A percentile compares a stretch with the other conserved stretches of the same genome.
Conservation (phyloP, 1,139 yeast genomes). For the Hyphopichia buzzinii region DNA sequence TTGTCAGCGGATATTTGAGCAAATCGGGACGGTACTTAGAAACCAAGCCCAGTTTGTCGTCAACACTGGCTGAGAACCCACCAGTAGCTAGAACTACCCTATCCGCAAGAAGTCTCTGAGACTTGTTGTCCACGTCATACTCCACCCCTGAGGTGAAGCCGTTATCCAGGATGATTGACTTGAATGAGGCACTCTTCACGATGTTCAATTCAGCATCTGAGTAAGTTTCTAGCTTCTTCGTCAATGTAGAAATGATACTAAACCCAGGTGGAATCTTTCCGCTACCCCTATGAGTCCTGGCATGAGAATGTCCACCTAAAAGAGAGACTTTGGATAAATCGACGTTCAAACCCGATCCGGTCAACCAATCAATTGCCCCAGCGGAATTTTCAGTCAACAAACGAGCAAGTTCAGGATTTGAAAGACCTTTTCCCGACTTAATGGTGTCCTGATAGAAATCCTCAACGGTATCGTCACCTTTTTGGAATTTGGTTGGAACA, state of each 20-base stretch:
- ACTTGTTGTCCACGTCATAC: constrained; percentile 10
- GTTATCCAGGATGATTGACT: constrained; percentile 15
- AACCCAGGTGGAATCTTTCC: constrained; percentile 36
- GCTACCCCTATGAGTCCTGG: constrained; percentile 37
- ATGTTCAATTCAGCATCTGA: constrained; percentile 18
- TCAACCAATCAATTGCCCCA: constrained; percentile 33
- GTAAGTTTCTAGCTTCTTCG: constrained; percentile 16
- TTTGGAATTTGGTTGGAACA: constrained; percentile 30
- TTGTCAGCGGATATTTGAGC: constrained; percentile 31
- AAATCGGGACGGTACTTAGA: constrained; percentile 33
- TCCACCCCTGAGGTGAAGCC: constrained; percentile 22
- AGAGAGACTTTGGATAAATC: constrained; percentile 29
- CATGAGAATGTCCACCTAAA: constrained; percentile 37
- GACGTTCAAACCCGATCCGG: constrained; percentile 17
- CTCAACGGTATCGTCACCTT: constrained; percentile 21
- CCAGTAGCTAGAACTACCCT: constrained; percentile 38
- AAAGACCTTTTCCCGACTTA: constrained; percentile 30
- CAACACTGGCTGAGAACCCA: constrained; percentile 35
- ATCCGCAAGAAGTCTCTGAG: constrained; percentile 10
- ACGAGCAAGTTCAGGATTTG: constrained; percentile 22
- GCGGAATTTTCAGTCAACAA: constrained; percentile 24
- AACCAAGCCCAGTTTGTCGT: constrained; percentile 18
- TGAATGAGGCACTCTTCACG: constrained; percentile 19
- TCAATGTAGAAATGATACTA: constrained; percentile 29
- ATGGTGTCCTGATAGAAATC: constrained; percentile 28